Evolutionary conservation across 805 yeast genomes (phyloP).

Genomic region (Teunomyces atbi): DNA sequence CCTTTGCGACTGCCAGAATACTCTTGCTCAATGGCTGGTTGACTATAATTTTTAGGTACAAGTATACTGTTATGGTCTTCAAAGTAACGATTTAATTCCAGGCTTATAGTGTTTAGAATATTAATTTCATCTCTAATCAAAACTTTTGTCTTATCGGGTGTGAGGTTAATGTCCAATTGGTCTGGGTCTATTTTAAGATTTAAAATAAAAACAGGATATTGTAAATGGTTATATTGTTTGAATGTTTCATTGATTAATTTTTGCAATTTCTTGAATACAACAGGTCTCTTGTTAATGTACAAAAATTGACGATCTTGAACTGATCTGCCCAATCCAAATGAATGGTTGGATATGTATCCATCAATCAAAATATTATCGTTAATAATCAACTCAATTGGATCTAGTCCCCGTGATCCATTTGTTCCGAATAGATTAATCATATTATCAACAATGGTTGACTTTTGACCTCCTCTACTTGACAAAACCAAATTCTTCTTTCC

Average conservation of each 20-base stretch:
- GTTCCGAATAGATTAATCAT: constrained; percentile 71
- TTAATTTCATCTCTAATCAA: constrained; percentile 63
- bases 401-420: constrained; percentile 56
- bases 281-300: constrained; percentile 77
- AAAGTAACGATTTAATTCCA: constrained; percentile 48
- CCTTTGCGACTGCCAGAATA: not conserved
- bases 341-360: constrained; percentile 74
- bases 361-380: constrained; percentile 35
- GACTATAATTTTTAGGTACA: constrained; percentile 7
- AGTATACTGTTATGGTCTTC: constrained; percentile 31
- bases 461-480: constrained; percentile 57
- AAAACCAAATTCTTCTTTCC: constrained; percentile 52
- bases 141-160: constrained; percentile 85
- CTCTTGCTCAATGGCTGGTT: not conserved
- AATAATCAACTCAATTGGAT: constrained; percentile 45
- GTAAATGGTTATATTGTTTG: constrained; percentile 66
- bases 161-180: constrained; percentile 77
- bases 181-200: constrained; percentile 54
- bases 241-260: constrained; percentile 73
- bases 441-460: constrained; percentile 42
- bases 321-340: constrained; percentile 69
- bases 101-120: constrained; percentile 56
- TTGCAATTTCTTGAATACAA: constrained; percentile 50
- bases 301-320: constrained; percentile 73
- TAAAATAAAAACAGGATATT: constrained; percentile 67